Base-by-base conservation (phyloP, 208 protist species). In the Leishmania guyanensis region DNA sequence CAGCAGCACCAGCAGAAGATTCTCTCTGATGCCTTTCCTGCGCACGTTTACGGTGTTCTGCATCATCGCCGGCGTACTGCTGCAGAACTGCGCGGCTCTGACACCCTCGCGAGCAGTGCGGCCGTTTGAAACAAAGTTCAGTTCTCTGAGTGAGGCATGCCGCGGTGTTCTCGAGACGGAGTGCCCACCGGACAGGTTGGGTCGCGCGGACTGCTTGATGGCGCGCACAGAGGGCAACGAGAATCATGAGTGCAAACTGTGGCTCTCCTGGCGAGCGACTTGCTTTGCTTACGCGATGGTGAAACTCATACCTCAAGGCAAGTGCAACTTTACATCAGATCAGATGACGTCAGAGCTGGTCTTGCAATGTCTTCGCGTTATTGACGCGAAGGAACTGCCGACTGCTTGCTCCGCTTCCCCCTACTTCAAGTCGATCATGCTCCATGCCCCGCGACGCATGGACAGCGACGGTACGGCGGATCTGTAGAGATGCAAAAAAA, bases 341-440 rank as follows among this genome's bases (percentile, higher is more conserved):
- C 78, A 79, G 51, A 48, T 54, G 36, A 79, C 78, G 56, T 46
- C 81, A 22, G 33, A n/a, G 58, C 66, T 66, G 33, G 73, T 80
- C 53, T 85, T 85, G 2, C 20, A 80, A 4, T 91, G 88, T 51
- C 72, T 89, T 43, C 65, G 73, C 17, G 65, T 29, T 16, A 75
- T 72, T 36, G 78, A 85, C n/a, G 78, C 54, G 53, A 58, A 36
- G 1, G 46, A 84, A 72, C 69, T 91, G 14, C 88, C 88, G 10
- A 54, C 26, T 3, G 76, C 74, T 39, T 91, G 88, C 72, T 46
- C 54, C 20, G 46, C 74, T 0, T 88, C 84, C 1, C 80, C 83
- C 22, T 91, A 91, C 77, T 91, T 86, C 83, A 76, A 71, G 39
- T 89, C 85, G 4, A 75, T 91, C 5, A 85, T 60, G 75, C 75